These are phyloP conservation scores for Glaciozyma martinii DNA, from an alignment of 768 basidiomycete genomes.

Conservation along the genomic window DNA sequence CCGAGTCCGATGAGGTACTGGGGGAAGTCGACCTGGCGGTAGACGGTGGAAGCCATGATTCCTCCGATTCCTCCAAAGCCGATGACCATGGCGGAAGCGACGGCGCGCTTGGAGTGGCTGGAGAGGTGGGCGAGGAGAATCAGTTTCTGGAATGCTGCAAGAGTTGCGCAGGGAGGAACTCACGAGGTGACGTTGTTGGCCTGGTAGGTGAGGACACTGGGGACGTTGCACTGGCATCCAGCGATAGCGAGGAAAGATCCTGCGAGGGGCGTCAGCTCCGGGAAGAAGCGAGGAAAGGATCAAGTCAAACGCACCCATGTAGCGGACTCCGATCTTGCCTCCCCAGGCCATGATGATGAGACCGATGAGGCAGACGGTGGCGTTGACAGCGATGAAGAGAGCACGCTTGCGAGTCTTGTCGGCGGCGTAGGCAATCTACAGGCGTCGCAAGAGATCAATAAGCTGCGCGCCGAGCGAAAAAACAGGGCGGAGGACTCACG, in stretches of 20 bases:
- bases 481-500: background rate
- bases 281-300: conserved; percentile 5
- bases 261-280: conserved; percentile 19
- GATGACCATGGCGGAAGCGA: conserved; percentile 30
- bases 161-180: no score
- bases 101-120: conserved; percentile 32
- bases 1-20: conserved; percentile 15
- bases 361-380: conserved; percentile 33
- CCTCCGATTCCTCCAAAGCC: conserved; percentile 34
- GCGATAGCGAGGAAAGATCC: conserved; percentile 19
- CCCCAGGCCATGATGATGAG: conserved; percentile 23
- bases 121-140: background rate
- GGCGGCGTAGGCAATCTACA: background rate
- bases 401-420: conserved; percentile 33
- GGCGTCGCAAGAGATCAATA: conserved; percentile 22
- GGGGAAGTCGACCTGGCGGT: conserved; percentile 27
- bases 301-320: conserved; percentile 4
- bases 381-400: conserved; percentile 31
- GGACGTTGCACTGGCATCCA: conserved; percentile 22
- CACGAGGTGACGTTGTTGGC: conserved; percentile 30
- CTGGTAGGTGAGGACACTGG: conserved; percentile 26
- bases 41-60: conserved; percentile 28
- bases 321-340: conserved; percentile 12
- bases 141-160: no score
- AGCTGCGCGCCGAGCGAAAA: background rate